Conservation (phyloP, 2,329 filamentous ascomycete species). For the Aspergillus sp. region DNA sequence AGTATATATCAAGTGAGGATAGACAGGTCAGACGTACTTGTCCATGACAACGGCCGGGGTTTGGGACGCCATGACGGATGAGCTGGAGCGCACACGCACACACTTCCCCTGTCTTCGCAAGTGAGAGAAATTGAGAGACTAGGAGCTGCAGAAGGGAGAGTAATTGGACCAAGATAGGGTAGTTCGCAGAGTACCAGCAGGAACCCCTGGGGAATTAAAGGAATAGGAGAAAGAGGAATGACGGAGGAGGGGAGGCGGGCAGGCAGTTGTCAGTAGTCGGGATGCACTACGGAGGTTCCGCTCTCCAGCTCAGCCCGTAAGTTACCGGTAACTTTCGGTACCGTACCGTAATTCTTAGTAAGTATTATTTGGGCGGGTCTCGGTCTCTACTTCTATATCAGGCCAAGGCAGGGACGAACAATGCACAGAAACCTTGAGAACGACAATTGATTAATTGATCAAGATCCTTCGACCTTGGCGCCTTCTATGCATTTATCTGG, state of each 20-base stretch:
- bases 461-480: too few species aligned
- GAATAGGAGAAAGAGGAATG: slow-evolving; percentile 7
- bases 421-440: too few species aligned
- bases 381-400: too few species aligned
- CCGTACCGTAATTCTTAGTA: too few species aligned
- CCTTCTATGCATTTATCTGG: too few species aligned
- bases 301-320: too few species aligned
- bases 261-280: neutral
- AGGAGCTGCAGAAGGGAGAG: neutral
- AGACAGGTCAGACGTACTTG: slow-evolving; percentile 70
- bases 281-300: too few species aligned
- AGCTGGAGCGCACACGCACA: slow-evolving; percentile 15
- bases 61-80: slow-evolving; percentile 80
- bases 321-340: too few species aligned
- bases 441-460: too few species aligned
- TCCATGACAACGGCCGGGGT: slow-evolving; percentile 99
- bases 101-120: slow-evolving; percentile 17
- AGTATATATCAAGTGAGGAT: slow-evolving; percentile 5
- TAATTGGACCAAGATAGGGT: neutral
- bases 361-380: too few species aligned
- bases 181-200: neutral
- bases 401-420: too few species aligned
- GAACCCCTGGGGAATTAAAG: neutral
- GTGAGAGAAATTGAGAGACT: neutral
- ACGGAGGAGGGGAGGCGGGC: slow-evolving; percentile 6